Conservation (phyloP, 202 grass and related monocot genomes). For the Sporobolus alterniflorus region DNA sequence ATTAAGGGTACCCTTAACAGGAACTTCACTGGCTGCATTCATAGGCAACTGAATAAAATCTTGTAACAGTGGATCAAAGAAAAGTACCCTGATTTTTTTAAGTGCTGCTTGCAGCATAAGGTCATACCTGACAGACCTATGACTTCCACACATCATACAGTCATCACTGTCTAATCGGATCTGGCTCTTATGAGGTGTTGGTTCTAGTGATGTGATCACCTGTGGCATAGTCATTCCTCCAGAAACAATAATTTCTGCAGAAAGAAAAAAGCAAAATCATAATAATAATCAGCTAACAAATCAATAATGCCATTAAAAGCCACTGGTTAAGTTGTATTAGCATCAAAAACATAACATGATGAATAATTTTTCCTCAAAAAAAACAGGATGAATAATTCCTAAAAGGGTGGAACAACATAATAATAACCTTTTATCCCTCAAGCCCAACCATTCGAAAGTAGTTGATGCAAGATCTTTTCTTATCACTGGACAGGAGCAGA, state of each 20-base stretch:
- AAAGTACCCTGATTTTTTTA: neutral
- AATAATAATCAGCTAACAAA: constrained; percentile 4
- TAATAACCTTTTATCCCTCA: neutral
- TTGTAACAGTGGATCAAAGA: neutral
- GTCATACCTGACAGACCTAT: constrained; percentile 32
- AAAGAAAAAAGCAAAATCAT: constrained; percentile 34
- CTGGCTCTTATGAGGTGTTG: constrained; percentile 59
- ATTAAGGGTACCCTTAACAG: too few relatives aligned
- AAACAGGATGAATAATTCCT: neutral
- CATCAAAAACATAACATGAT: neutral
- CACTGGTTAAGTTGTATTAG: neutral
- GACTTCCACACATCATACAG: constrained; percentile 44
- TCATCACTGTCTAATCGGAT: constrained; percentile 72
- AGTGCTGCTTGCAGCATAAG: neutral
- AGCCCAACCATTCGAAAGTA: neutral
- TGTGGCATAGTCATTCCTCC: constrained; percentile 97
- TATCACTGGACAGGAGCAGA: neutral
- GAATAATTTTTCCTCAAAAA: neutral
- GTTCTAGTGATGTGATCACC: constrained; percentile 71
- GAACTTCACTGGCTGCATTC: neutral
- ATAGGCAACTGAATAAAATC: neutral
- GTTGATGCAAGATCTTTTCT: neutral
- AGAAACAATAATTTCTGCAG: constrained; percentile 92
- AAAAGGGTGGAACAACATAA: constrained; percentile 10
- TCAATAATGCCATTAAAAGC: neutral